A percentile compares a stretch with the other conserved stretches of the same genome.
phyloP scores from a whole-genome alignment of 2,329 filamentous ascomycete species.

The Colletotrichum sp. region DNA sequence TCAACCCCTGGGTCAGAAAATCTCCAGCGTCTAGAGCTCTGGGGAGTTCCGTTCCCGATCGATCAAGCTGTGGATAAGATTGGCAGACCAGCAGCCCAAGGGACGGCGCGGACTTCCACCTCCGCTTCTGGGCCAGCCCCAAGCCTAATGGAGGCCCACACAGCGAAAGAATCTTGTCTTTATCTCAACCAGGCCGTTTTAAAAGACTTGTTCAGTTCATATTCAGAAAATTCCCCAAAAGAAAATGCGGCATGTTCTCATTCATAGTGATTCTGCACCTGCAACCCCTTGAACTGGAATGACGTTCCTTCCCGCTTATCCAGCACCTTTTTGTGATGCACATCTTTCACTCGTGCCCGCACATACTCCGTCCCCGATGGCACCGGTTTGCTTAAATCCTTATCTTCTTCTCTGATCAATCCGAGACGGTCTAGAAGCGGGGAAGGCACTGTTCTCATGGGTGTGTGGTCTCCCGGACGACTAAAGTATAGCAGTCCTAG shows the following conservation, averaged over 20 bases:
- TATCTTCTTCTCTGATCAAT: neutral
- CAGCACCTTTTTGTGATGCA: neutral
- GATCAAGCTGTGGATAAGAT: neutral
- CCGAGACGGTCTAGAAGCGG: neutral
- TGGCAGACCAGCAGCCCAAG: neutral
- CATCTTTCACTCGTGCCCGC: neutral
- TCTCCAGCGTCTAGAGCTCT: neutral
- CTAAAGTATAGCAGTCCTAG: neutral
- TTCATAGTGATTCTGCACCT: neutral
- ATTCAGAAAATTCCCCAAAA: neutral
- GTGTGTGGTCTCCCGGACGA: neutral
- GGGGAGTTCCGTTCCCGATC: neutral
- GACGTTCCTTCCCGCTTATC: neutral
- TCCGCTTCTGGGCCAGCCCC: neutral
- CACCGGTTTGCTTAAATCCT: neutral
- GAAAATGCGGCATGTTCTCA: neutral
- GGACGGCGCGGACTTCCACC: neutral
- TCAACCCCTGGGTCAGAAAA: neutral
- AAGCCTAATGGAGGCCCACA: neutral
- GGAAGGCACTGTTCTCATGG: neutral
- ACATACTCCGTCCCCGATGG: neutral
- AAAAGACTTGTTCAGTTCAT: neutral
- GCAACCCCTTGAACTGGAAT: neutral
- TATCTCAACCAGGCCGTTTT: neutral
- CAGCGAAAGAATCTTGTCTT: neutral